phyloP scores from a whole-genome alignment of 352 stramenopile genomes.

The Globisporangium paddicum region DNA sequence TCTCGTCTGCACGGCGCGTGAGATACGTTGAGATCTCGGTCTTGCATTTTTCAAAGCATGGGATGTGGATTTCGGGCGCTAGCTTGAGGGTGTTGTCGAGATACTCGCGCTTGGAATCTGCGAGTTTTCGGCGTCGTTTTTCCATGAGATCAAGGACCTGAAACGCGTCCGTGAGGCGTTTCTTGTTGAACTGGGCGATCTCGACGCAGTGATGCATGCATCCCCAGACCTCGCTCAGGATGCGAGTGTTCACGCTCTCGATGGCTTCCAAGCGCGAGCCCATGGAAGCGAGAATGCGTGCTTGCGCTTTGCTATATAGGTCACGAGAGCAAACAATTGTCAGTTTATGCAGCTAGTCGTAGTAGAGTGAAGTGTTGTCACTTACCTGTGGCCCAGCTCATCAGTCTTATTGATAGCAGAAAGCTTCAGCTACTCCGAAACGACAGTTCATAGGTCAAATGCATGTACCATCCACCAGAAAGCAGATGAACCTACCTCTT shows the following conservation, averaged over 20 bases:
- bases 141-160: constrained; percentile 78
- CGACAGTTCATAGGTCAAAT: not conserved
- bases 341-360: too few species aligned
- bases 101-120: constrained; percentile 57
- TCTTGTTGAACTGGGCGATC: constrained; percentile 71
- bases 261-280: constrained; percentile 52
- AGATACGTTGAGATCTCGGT: constrained; percentile 56
- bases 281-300: constrained; percentile 67
- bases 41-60: constrained; percentile 55
- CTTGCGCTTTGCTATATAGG: constrained; percentile 53
- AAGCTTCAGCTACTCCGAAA: constrained; percentile 34
- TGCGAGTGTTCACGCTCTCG: constrained; percentile 54
- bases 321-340: too few species aligned
- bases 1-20: constrained; percentile 43
- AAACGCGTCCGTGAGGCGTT: constrained; percentile 62
- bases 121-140: constrained; percentile 42
- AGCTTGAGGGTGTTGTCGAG: constrained; percentile 59
- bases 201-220: constrained; percentile 83
- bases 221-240: constrained; percentile 69
- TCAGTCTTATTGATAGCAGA: constrained; percentile 60
- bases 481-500: constrained; percentile 36
- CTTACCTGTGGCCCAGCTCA: constrained; percentile 64
- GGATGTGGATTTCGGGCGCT: constrained; percentile 34
- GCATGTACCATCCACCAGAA: not conserved
- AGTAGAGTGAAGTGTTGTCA: too few species aligned